These are phyloP conservation scores for Cryomyces minteri DNA, from an alignment of 495 filamentous ascomycete genomes.

Conservation along the genomic window DNA sequence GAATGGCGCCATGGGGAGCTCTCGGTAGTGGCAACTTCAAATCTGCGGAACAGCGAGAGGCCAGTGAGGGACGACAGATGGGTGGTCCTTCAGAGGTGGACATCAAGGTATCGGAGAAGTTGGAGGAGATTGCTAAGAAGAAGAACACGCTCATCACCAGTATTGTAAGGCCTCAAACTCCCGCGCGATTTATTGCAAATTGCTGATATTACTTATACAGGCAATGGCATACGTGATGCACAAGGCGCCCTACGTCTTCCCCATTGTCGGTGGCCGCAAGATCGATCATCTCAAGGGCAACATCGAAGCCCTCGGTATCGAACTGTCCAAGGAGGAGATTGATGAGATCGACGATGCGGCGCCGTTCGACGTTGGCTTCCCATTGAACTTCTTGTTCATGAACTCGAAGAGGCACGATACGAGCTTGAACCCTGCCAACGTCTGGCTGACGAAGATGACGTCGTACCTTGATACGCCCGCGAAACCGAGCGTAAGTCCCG, in stretches of 20 bases:
- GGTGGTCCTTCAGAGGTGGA: neutral
- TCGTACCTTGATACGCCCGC: neutral
- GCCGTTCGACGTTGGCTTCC: conserved; percentile 47
- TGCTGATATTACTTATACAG: neutral
- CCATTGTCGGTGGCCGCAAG: conserved; percentile 50
- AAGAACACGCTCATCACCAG: conserved; percentile 3
- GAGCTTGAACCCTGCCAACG: neutral
- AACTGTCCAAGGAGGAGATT: conserved; percentile 40
- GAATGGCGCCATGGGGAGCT: conserved; percentile 38
- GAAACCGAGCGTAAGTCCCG: neutral
- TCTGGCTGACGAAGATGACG: neutral
- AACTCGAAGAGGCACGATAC: neutral
- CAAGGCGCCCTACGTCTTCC: conserved; percentile 61
- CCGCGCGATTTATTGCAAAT: neutral
- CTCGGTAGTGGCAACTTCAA: conserved; percentile 45
- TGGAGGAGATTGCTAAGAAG: conserved; percentile 8
- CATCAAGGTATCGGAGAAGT: conserved; percentile 1
- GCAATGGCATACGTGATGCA: conserved; percentile 50
- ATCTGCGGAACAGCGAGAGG: conserved; percentile 19
- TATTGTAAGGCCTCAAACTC: neutral
- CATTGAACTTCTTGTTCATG: conserved; percentile 13
- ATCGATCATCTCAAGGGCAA: conserved; percentile 48
- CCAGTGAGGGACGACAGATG: conserved; percentile 16
- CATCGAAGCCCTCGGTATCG: conserved; percentile 42
- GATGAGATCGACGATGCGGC: conserved; percentile 42